Conservation (phyloP, 345 rosid genomes). For the Eucalyptus rudis region DNA sequence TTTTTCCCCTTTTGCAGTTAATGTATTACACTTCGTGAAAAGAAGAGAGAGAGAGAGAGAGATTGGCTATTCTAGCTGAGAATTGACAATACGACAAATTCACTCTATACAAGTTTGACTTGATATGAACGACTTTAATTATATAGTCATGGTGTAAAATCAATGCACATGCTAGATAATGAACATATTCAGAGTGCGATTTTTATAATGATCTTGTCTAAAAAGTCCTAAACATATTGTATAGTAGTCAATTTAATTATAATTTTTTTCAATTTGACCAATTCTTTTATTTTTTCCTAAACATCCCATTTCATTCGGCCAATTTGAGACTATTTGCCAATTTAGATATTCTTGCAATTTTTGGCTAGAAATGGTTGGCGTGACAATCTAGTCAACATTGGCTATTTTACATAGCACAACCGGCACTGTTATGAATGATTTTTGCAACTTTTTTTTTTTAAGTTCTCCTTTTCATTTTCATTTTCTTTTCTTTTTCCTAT, state of each 20-base stretch:
- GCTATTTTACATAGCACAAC: too few species aligned
- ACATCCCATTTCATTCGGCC: too few species aligned
- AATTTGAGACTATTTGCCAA: too few species aligned
- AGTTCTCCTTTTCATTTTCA: too few species aligned
- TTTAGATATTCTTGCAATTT: too few species aligned
- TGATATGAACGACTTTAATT: not conserved
- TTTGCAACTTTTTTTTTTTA: too few species aligned
- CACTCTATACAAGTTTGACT: not conserved
- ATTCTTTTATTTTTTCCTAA: not conserved
- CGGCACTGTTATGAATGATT: fast-evolving
- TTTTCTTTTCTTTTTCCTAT: not conserved
- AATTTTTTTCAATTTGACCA: not conserved
- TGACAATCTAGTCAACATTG: fast-evolving
- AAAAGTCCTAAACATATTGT: not conserved
- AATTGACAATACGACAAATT: not conserved
- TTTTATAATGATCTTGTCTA: not conserved
- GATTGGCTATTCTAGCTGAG: not conserved
- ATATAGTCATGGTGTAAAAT: too few species aligned
- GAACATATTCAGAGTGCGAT: not conserved
- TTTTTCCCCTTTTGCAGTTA: not conserved
- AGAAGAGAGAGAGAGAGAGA: not conserved
- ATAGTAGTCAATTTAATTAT: fast-evolving
- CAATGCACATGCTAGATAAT: too few species aligned
- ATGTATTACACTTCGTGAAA: not conserved
- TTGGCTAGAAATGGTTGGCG: too few species aligned